phyloP scores from a whole-genome alignment of 2,329 filamentous ascomycete species.

The Pyrenophora tritici-repentis region DNA sequence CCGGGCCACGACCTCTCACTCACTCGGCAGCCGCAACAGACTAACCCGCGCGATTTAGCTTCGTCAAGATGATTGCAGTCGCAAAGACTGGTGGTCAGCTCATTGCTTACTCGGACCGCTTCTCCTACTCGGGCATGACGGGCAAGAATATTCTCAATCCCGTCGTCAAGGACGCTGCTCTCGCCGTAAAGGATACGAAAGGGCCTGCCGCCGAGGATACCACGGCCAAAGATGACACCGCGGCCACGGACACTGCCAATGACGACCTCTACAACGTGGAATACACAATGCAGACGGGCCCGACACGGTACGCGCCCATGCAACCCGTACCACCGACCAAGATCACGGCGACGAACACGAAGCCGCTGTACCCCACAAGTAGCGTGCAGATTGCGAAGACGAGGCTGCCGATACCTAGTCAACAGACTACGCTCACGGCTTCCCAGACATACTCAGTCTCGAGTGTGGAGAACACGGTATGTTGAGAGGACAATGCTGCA shows the following conservation, averaged over 20 bases:
- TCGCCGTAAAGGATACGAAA: constrained; percentile 30
- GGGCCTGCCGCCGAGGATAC: constrained; percentile 37
- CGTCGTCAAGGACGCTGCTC: constrained; percentile 48
- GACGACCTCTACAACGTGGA: constrained; percentile 48
- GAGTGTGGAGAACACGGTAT: constrained; percentile 64
- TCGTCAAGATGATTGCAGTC: constrained; percentile 58
- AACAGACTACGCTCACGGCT: constrained; percentile 59
- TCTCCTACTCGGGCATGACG: constrained; percentile 68
- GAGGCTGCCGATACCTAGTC: constrained; percentile 51
- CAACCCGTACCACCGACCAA: constrained; percentile 63
- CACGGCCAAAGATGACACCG: constrained; percentile 26
- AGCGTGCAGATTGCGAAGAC: constrained; percentile 58
- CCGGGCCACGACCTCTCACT: neutral
- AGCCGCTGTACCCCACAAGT: constrained; percentile 61
- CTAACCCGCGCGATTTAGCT: constrained; percentile 26
- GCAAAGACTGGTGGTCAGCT: constrained; percentile 60
- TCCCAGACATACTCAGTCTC: constrained; percentile 56
- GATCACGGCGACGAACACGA: constrained; percentile 59
- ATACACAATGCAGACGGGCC: constrained; percentile 62
- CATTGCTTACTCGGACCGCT: constrained; percentile 66
- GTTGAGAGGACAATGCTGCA: constrained; percentile 30
- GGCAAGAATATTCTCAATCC: constrained; percentile 63
- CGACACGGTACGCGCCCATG: constrained; percentile 66
- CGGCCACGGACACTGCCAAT: constrained; percentile 27
- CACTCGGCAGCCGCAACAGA: neutral